These are phyloP conservation scores for Globisporangium okanoganense DNA, from an alignment of 352 stramenopile species.

Conservation along the genomic window DNA sequence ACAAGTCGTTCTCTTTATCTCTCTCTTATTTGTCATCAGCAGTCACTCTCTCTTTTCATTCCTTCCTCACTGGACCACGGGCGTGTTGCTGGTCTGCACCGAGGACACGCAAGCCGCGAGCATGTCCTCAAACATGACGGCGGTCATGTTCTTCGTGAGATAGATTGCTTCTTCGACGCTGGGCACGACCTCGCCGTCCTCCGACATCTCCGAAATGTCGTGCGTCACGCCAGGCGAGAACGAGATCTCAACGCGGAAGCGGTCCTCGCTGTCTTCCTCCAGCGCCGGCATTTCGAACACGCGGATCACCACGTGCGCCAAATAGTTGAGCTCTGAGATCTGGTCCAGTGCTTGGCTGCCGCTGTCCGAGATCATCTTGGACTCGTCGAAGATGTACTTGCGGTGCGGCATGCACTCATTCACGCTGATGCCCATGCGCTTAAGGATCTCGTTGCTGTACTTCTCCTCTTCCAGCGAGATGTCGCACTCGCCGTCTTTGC, in stretches of 20 bases:
- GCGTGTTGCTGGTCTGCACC: constrained; percentile 34
- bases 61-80: background rate
- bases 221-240: constrained; percentile 74
- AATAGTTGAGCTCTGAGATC: constrained; percentile 96
- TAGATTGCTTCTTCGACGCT: constrained; percentile 71
- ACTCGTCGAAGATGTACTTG: constrained; percentile 79
- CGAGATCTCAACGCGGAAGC: constrained; percentile 84
- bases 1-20: constrained; percentile 5
- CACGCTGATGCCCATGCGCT: constrained; percentile 82
- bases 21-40: constrained; percentile 1
- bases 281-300: constrained; percentile 95
- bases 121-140: constrained; percentile 89
- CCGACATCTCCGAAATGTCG: constrained; percentile 19
- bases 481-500: constrained; percentile 63
- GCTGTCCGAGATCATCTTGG: constrained; percentile 76
- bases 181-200: constrained; percentile 18
- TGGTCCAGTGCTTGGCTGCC: constrained; percentile 75
- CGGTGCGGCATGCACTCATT: constrained; percentile 72
- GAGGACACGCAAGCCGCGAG: constrained; percentile 80
- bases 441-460: constrained; percentile 82
- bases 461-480: constrained; percentile 80
- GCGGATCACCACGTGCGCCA: constrained; percentile 98
- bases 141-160: constrained; percentile 82
- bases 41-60: background rate
- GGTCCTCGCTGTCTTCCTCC: constrained; percentile 77